Evolutionary conservation across 345 rosid genomes (phyloP).

Genomic region (Adansonia digitata): DNA sequence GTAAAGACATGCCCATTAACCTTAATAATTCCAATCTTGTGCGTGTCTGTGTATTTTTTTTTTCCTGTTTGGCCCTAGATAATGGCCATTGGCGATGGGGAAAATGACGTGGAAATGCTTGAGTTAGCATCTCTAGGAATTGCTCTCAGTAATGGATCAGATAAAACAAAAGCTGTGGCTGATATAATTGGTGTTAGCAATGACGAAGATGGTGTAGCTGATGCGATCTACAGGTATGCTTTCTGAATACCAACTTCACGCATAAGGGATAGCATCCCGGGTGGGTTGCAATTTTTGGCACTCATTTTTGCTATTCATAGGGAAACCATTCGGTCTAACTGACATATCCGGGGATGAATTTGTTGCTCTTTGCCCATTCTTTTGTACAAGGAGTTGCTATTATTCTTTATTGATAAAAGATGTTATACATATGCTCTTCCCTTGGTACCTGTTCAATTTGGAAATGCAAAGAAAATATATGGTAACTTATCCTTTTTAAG

Average conservation of each 20-base stretch:
- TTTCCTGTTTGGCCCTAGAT: conserved; percentile 36
- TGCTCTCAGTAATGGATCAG: conserved; percentile 80
- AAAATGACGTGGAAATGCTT: conserved; percentile 87
- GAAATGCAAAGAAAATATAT: no score
- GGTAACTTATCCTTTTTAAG: no score
- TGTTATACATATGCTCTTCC: no score
- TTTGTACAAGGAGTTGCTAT: background rate
- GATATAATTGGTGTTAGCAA: conserved; percentile 68
- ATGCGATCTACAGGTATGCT: conserved; percentile 78
- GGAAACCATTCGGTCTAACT: no score
- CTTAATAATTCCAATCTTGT: background rate
- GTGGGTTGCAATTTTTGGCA: background rate
- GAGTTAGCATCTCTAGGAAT: conserved; percentile 77
- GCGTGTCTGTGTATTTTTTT: no score
- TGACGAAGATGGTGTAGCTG: conserved; percentile 93
- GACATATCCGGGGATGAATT: background rate
- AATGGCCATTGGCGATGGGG: conserved; percentile 96
- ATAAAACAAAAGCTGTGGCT: conserved; percentile 83
- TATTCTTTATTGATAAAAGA: background rate
- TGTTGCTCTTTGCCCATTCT: no score
- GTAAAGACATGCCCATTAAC: background rate
- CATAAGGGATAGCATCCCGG: no score
- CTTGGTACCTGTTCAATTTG: no score
- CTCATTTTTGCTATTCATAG: no score
- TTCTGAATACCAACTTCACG: conserved; percentile 35